phyloP scores from a whole-genome alignment of 345 rosid species.

The Hypericum perforatum region DNA sequence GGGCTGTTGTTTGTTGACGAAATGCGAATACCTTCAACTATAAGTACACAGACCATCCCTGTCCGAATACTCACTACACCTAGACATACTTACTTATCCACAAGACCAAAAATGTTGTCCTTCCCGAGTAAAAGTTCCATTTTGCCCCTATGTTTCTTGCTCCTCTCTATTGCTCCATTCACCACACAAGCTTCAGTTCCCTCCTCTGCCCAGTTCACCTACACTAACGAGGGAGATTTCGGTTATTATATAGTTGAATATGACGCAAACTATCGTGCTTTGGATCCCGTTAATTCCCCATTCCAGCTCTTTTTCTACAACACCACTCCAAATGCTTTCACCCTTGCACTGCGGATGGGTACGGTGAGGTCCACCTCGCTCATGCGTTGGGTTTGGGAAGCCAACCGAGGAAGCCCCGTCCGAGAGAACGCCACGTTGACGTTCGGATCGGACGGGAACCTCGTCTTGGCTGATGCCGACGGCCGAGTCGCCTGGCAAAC shows the following conservation, averaged over 20 bases:
- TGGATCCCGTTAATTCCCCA: constrained; percentile 3
- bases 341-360: constrained; percentile 42
- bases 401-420: constrained; percentile 53
- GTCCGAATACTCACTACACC: no score
- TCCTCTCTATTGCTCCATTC: neutral
- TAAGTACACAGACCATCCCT: no score
- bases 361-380: constrained; percentile 32
- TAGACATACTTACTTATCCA: no score
- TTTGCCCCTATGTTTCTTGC: neutral
- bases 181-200: neutral
- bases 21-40: no score
- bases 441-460: constrained; percentile 44
- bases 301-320: constrained; percentile 45
- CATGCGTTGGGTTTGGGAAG: constrained; percentile 70
- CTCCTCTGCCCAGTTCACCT: constrained; percentile 1
- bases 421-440: constrained; percentile 44
- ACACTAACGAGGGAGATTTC: neutral
- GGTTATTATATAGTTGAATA: constrained; percentile 2
- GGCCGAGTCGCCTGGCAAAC: constrained; percentile 55
- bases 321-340: constrained; percentile 43
- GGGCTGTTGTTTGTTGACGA: no score
- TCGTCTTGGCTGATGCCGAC: constrained; percentile 42
- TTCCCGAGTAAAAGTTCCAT: neutral
- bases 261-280: neutral
- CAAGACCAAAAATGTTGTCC: no score